Evolutionary conservation across 805 yeast species (phyloP).

Genomic region (Schwanniomyces yamadae): DNA sequence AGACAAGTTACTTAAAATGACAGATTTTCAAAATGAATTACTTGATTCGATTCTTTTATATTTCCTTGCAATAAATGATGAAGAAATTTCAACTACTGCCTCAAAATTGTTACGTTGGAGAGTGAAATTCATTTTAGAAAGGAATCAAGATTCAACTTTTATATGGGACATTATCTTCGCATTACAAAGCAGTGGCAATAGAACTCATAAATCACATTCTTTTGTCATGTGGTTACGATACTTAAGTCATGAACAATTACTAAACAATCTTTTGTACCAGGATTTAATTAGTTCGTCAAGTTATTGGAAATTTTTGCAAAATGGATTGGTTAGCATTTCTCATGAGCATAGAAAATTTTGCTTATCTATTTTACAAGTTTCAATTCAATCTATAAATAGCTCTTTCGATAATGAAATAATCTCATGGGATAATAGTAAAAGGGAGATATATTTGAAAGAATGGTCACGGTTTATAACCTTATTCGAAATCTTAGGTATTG

Average conservation of each 20-base stretch:
- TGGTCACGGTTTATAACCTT: conserved; percentile 78
- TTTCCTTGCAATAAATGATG: conserved; percentile 39
- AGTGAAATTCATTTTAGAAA: conserved; percentile 27
- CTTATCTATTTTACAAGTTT: conserved; percentile 60
- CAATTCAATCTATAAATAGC: conserved; percentile 48
- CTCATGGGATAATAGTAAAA: conserved; percentile 39
- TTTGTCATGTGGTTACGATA: conserved; percentile 58
- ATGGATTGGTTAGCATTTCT: conserved; percentile 50
- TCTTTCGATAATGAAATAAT: conserved; percentile 38
- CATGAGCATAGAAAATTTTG: conserved; percentile 73
- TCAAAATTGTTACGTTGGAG: conserved; percentile 57
- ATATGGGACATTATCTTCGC: conserved; percentile 49
- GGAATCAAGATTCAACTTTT: conserved; percentile 15
- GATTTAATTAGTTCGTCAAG: conserved; percentile 16
- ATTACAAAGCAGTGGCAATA: conserved; percentile 26
- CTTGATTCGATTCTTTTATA: conserved; percentile 25
- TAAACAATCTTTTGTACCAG: conserved; percentile 24
- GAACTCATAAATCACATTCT: conserved; percentile 37
- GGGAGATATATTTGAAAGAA: conserved; percentile 36
- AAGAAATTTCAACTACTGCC: conserved; percentile 32
- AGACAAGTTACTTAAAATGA: conserved; percentile 34
- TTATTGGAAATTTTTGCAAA: conserved; percentile 61
- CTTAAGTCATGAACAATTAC: conserved; percentile 27
- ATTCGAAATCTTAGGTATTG: conserved; percentile 78
- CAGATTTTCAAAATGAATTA: conserved; percentile 5